Base-by-base conservation (phyloP, 352 stramenopile species). In the Phytophthora pini region DNA sequence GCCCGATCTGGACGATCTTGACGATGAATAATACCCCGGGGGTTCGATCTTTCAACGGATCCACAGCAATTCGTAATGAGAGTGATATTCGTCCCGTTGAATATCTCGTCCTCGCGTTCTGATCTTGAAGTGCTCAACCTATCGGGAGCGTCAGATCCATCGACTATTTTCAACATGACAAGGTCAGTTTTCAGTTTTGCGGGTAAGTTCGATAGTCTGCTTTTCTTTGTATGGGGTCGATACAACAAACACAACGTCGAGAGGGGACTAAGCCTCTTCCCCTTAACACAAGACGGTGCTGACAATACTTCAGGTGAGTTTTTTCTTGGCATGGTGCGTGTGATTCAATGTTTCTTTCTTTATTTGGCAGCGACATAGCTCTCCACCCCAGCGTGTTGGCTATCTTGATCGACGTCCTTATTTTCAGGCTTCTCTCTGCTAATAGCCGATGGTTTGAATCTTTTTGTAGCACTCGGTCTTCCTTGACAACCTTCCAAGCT, bases 1-100 rank as follows among this genome's bases (percentile, higher is more conserved):
- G 72, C 82, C 84, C 1, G 70, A 78, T 49, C 52, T 91, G 39
- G 78, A 82, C 46, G 76, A 79, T 39, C 15, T 77, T 12, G 74
- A 83, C 20, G 71, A 83, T 4, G 68, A 80, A 26, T 61, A 62
- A 55, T 39, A 43, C 20, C 13, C 11, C 7, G 38, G 47, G n/a
- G 38, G 20, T 46, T 27, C 6, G 27, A 31, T 63, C 46, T 59
- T 56, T 50, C 47, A 69, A 73, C 52, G 60, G 52, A 70, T 46
- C 47, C n/a, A 13, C 24, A 27, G 38, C 46, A 58, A 24, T 58
- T 68, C 50, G 38, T 68, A 61, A 61, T 64, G 24, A 52, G 45
- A 59, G 31, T 34, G 43, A 5, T 11, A 34, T 36, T 13, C 31
- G 53, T 41, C 24, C 31, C 51, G 29, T 63, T 54, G 34, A 49